A percentile compares a stretch with the other conserved stretches of the same genome.
These are phyloP conservation scores for Penicillium oxalicum DNA, from an alignment of 2,329 filamentous ascomycete genomes.

Conservation along the genomic window DNA sequence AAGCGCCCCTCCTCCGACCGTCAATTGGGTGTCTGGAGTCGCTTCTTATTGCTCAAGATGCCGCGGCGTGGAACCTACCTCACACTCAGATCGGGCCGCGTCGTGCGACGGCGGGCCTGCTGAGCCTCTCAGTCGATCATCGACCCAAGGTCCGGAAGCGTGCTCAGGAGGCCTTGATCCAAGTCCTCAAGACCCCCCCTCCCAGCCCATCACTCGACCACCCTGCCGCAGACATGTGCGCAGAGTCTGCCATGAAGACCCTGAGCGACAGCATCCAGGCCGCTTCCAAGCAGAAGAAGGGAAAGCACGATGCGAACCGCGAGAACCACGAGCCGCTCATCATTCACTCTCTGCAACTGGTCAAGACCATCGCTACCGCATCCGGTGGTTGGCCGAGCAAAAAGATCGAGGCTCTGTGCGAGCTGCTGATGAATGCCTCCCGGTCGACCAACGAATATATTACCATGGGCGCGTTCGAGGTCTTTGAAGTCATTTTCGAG, in stretches of 20 bases:
- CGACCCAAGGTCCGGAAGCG: slow-evolving; percentile 91
- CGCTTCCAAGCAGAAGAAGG: slow-evolving; percentile 64
- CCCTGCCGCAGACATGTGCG: slow-evolving; percentile 92
- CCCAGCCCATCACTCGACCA: slow-evolving; percentile 91
- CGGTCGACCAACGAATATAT: slow-evolving; percentile 89
- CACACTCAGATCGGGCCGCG: slow-evolving; percentile 78
- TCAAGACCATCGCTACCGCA: slow-evolving; percentile 80
- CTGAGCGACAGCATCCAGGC: slow-evolving; percentile 64
- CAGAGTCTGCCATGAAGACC: slow-evolving; percentile 78
- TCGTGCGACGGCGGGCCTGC: slow-evolving; percentile 75
- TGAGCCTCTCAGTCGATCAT: slow-evolving; percentile 78
- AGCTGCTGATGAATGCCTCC: slow-evolving; percentile 81
- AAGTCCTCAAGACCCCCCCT: slow-evolving; percentile 75
- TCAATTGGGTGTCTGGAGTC: slow-evolving; percentile 92
- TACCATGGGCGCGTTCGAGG: slow-evolving; percentile 92
- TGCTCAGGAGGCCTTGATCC: slow-evolving; percentile 80
- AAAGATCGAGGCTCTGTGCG: slow-evolving; percentile 88
- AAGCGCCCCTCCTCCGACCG: slow-evolving; percentile 77
- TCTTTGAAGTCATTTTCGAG: slow-evolving; percentile 94
- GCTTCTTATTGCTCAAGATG: slow-evolving; percentile 83
- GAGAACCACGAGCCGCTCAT: slow-evolving; percentile 69
- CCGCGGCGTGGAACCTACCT: slow-evolving; percentile 78
- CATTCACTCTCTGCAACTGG: slow-evolving; percentile 85
- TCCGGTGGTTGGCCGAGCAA: slow-evolving; percentile 94
- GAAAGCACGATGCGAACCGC: slow-evolving; percentile 34